Evolutionary conservation across 1,284 basidiomycete genomes (phyloP), one percentile per base, ranked within the genome.

Genomic region (Puccinia coronata): DNA sequence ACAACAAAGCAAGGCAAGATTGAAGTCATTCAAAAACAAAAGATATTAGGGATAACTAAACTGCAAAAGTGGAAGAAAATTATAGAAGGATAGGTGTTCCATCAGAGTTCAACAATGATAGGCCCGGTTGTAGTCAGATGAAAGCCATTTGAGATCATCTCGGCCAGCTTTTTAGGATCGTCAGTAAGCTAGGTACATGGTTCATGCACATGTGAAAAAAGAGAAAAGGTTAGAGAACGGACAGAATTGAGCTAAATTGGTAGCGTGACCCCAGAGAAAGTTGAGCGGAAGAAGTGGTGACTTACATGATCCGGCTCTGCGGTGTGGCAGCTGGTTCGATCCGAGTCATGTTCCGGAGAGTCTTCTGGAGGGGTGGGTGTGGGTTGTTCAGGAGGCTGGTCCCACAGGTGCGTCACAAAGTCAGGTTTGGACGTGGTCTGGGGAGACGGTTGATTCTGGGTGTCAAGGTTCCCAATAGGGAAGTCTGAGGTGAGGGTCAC

Each of bases 101-200:
- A 47, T 47, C 39, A 70, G 49, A 70, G 67, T 70, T 70, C 67
- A 20, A 70, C 67, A 20, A 70, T 49, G 67, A 70, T 70, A 16
- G 67, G 67, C 28, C 67, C 67, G 67, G 67, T 47, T 28, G 47
- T 43, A 25, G 41, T 70, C 11, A 70, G 28, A 11, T 43, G 39
- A 49, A 70, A 70, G 12, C 67, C 67, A 47, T 49, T 47, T 16
- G 67, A 43, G 67, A 70, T 70, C 43, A 70, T 25, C 34, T n/a
- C 43, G 2, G 67, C 41, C 2, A 70, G 43, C 28, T 51, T 70
- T 49, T 70, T 70, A 8, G 67, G 67, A 70, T 70, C 67, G 47
- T 70, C 67, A 5, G 67, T 70, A 18, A 70, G 28, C 43, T 70
- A 28, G n/a, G n/a, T n/a, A n/a, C n/a, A n/a, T n/a, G n/a, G n/a